Evolutionary conservation across 2,329 filamentous ascomycete genomes (phyloP).

Genomic region (Ascochyta koolunga): DNA sequence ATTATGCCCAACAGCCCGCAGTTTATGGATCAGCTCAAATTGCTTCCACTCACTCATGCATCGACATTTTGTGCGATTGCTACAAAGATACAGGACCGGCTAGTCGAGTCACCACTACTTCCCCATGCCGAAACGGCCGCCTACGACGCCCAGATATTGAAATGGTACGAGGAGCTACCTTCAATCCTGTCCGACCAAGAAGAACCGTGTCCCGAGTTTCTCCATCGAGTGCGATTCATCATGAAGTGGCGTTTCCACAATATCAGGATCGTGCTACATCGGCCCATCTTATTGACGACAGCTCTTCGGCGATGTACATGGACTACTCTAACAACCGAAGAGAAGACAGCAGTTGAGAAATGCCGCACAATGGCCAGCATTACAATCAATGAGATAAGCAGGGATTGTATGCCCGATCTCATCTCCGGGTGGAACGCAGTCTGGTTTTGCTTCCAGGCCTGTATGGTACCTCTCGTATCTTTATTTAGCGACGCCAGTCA

Average conservation of each 20-base stretch:
- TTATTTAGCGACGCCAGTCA: conserved; percentile 69
- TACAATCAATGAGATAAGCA: conserved; percentile 74
- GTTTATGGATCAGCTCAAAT: conserved; percentile 63
- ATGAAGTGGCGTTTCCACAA: conserved; percentile 87
- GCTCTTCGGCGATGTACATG: conserved; percentile 61
- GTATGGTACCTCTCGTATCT: conserved; percentile 77
- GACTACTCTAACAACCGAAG: conserved; percentile 63
- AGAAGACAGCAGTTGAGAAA: conserved; percentile 70
- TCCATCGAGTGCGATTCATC: conserved; percentile 72
- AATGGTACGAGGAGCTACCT: conserved; percentile 75
- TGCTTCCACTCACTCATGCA: conserved; percentile 75
- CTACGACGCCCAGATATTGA: conserved; percentile 71
- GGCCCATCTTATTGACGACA: conserved; percentile 71
- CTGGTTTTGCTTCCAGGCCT: conserved; percentile 81
- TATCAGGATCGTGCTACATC: conserved; percentile 75
- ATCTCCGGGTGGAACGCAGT: conserved; percentile 82
- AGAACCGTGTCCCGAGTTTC: conserved; percentile 72
- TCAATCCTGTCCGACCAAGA: conserved; percentile 48
- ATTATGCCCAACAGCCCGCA: conserved; percentile 44
- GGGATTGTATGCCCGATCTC: conserved; percentile 73
- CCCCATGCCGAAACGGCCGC: conserved; percentile 69
- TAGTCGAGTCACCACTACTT: conserved; percentile 72
- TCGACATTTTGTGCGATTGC: conserved; percentile 81
- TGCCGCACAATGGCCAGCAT: conserved; percentile 73
- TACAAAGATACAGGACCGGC: conserved; percentile 75